Conservation (phyloP, 208 protist genomes). For the Trypanosoma boissoni region DNA sequence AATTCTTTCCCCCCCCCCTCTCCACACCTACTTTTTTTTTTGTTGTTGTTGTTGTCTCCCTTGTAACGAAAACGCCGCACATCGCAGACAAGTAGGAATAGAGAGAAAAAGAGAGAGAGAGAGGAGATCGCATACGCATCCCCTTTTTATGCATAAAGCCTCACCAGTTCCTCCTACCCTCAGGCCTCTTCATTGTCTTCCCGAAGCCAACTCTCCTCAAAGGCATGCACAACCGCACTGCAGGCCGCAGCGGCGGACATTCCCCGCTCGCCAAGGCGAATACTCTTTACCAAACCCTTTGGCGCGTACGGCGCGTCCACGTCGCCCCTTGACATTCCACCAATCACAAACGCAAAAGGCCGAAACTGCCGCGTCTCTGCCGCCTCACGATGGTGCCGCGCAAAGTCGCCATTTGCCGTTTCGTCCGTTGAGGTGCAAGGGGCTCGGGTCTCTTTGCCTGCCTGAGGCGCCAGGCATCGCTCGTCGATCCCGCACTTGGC, state of each 20-base stretch:
- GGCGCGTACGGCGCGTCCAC: conserved; percentile 69
- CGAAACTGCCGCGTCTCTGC: conserved; percentile 48
- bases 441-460: conserved; percentile 1
- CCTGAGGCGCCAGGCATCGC: neutral
- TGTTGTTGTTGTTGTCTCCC: conserved; percentile 12
- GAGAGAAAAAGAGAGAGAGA: neutral
- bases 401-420: conserved; percentile 38
- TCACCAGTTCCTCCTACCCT: neutral
- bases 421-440: conserved; percentile 21
- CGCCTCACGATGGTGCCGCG: conserved; percentile 31
- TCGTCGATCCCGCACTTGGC: conserved; percentile 36
- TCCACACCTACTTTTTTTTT: conserved; percentile 19
- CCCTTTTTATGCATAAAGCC: no score
- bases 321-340: conserved; percentile 84
- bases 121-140: neutral
- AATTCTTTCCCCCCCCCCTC: neutral
- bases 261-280: conserved; percentile 65
- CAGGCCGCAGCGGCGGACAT: conserved; percentile 84
- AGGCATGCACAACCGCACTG: conserved; percentile 63
- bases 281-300: conserved; percentile 54
- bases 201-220: conserved; percentile 84
- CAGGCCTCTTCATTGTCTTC: conserved; percentile 68
- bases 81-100: no score
- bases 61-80: no score
- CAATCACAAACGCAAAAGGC: conserved; percentile 85